Percentiles rank a stretch among this genome's conserved stretches.
Conservation (phyloP, 2,329 filamentous ascomycete genomes). For the Metarhizium brunneum region DNA sequence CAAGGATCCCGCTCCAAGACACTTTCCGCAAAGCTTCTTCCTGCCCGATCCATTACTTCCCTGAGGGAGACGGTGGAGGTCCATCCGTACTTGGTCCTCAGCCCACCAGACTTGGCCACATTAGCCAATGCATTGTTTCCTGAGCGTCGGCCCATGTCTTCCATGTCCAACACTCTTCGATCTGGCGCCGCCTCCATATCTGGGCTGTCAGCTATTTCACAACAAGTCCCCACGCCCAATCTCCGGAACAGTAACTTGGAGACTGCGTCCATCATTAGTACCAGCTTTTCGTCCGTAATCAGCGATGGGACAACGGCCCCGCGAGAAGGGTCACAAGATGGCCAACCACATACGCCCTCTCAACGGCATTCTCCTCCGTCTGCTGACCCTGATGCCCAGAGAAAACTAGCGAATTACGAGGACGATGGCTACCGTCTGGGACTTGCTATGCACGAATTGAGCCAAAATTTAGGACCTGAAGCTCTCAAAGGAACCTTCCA, state of each 20-base stretch:
- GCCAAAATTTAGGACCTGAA: constrained; percentile 53
- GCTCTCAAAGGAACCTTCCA: constrained; percentile 60
- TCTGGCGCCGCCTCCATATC: constrained; percentile 60
- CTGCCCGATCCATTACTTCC: constrained; percentile 63
- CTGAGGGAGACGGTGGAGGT: constrained; percentile 69
- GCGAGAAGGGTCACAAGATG: constrained; percentile 53
- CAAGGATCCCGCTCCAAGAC: constrained; percentile 40
- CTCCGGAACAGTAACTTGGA: constrained; percentile 38
- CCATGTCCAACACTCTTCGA: constrained; percentile 50
- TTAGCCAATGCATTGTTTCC: constrained; percentile 80
- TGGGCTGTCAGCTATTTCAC: constrained; percentile 60
- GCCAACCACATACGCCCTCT: constrained; percentile 37
- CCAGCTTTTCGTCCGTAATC: constrained; percentile 61
- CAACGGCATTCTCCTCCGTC: constrained; percentile 46
- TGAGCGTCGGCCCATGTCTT: constrained; percentile 56
- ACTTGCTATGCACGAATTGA: constrained; percentile 62
- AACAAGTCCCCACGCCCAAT: constrained; percentile 49
- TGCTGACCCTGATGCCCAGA: constrained; percentile 33
- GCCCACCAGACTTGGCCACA: constrained; percentile 69
- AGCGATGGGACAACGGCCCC: constrained; percentile 58
- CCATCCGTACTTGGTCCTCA: constrained; percentile 71
- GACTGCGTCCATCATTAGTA: constrained; percentile 61
- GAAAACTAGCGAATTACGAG: constrained; percentile 43
- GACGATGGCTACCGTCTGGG: constrained; percentile 58
- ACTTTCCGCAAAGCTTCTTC: constrained; percentile 50